phyloP scores from a whole-genome alignment of 108 stramenopile species.

The Nitzschia sp. region DNA sequence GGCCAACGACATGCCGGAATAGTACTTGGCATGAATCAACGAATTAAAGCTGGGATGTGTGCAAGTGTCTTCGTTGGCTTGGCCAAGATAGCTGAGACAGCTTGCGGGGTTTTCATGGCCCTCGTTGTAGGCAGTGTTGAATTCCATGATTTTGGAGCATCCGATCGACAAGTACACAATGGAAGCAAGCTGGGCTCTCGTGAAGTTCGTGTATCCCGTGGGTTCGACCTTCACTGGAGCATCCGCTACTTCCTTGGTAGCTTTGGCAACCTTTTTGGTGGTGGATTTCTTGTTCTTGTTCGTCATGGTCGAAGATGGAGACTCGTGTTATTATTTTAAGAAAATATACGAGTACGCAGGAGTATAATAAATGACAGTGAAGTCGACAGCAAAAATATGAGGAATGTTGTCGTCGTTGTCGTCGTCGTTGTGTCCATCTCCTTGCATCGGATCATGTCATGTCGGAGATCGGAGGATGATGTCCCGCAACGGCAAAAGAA shows the following conservation, averaged over 20 bases:
- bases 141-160: conserved; percentile 21
- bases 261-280: conserved; percentile 10
- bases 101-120: conserved; percentile 6
- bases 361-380: no score
- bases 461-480: background rate
- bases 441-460: no score
- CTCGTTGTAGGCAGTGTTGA: conserved; percentile 11
- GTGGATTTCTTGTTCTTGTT: conserved; percentile 25
- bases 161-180: conserved; percentile 13
- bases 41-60: conserved; percentile 15
- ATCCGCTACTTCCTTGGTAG: background rate
- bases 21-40: conserved; percentile 27
- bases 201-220: conserved; percentile 15
- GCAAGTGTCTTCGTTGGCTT: conserved; percentile 11
- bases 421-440: no score
- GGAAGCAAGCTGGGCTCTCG: conserved; percentile 19
- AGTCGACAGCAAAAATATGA: no score
- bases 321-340: no score
- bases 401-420: background rate
- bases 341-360: no score
- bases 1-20: conserved; percentile 13
- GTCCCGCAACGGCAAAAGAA: background rate
- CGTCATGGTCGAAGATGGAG: conserved; percentile 19
- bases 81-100: conserved; percentile 16
- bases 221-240: conserved; percentile 7